Conservation (phyloP, 192 early-diverging fungal genomes). For the Geranomyces michiganensis region DNA sequence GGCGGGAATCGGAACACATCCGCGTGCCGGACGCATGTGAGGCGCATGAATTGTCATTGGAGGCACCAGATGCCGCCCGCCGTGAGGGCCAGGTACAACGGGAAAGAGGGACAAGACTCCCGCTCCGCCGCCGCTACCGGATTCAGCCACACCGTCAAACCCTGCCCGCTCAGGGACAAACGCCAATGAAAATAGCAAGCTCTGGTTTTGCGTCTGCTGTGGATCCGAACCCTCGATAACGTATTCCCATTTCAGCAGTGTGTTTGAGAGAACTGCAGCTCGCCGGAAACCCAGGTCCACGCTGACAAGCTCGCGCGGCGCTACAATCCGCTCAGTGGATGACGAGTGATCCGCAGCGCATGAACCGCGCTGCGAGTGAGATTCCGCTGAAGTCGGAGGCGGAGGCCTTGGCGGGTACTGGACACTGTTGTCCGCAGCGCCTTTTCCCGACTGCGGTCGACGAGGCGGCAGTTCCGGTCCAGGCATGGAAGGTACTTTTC, state of each 20-base stretch:
- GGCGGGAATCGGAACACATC: not conserved
- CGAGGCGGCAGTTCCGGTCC: not conserved
- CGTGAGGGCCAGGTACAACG: not conserved
- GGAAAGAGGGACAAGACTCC: not conserved
- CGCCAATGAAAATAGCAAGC: not conserved
- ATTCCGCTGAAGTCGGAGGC: too few species aligned
- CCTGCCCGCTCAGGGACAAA: not conserved
- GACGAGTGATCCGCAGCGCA: not conserved
- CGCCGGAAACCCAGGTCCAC: conserved; percentile 1
- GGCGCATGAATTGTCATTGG: conserved; percentile 8
- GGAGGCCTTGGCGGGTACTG: too few species aligned
- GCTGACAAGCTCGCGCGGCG: not conserved
- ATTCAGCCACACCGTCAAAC: not conserved
- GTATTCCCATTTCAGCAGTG: not conserved
- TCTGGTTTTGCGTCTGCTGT: conserved; percentile 12
- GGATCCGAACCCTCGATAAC: not conserved
- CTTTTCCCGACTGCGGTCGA: not conserved
- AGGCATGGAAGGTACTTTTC: too few species aligned
- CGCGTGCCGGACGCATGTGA: not conserved
- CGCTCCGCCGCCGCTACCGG: not conserved
- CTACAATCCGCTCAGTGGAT: not conserved
- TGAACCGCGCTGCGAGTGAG: too few species aligned
- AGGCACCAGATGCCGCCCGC: conserved; percentile 7
- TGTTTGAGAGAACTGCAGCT: not conserved
- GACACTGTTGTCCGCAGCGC: too few species aligned